Evolutionary conservation across 2,329 filamentous ascomycete genomes (phyloP).

Genomic region (Colletotrichum liaoningense): DNA sequence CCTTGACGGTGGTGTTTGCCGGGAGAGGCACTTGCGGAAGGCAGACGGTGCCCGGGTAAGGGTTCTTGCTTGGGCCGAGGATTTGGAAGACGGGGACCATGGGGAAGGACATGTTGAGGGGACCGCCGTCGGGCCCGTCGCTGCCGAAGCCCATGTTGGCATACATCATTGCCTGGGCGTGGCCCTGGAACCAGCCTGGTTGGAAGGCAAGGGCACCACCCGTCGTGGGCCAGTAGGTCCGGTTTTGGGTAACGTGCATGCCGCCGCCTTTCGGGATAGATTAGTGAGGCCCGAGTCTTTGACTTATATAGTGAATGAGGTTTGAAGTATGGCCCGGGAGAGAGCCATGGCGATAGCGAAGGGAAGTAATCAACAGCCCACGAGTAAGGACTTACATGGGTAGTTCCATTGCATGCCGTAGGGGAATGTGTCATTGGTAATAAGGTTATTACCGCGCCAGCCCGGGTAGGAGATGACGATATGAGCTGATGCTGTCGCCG

Average conservation of each 20-base stretch:
- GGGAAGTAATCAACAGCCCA: neutral
- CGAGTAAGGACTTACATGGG: slow-evolving; percentile 76
- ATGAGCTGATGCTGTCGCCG: slow-evolving; percentile 71
- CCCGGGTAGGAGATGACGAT: slow-evolving; percentile 88
- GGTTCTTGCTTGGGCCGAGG: slow-evolving; percentile 80
- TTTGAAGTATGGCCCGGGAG: too few relatives aligned
- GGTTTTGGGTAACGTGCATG: slow-evolving; percentile 79
- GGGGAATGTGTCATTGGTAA: slow-evolving; percentile 81
- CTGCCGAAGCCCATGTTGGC: slow-evolving; percentile 91
- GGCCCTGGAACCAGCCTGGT: slow-evolving; percentile 96
- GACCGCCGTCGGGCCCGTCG: slow-evolving; percentile 70
- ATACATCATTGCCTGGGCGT: slow-evolving; percentile 84
- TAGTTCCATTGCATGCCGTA: slow-evolving; percentile 97
- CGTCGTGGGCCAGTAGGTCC: slow-evolving; percentile 89
- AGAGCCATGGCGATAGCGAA: slow-evolving; percentile 8
- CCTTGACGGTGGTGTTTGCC: slow-evolving; percentile 73
- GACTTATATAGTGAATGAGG: neutral
- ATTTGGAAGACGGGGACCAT: slow-evolving; percentile 88
- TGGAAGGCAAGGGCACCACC: slow-evolving; percentile 92
- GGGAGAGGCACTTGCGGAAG: slow-evolving; percentile 91
- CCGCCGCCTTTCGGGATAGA: slow-evolving; percentile 76
- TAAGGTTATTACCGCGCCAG: slow-evolving; percentile 87
- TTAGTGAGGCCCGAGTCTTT: slow-evolving; percentile 10
- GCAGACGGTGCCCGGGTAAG: slow-evolving; percentile 91
- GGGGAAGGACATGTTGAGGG: slow-evolving; percentile 86